phyloP scores from a whole-genome alignment of 2,329 filamentous ascomycete species.

The Talaromyces sp. region DNA sequence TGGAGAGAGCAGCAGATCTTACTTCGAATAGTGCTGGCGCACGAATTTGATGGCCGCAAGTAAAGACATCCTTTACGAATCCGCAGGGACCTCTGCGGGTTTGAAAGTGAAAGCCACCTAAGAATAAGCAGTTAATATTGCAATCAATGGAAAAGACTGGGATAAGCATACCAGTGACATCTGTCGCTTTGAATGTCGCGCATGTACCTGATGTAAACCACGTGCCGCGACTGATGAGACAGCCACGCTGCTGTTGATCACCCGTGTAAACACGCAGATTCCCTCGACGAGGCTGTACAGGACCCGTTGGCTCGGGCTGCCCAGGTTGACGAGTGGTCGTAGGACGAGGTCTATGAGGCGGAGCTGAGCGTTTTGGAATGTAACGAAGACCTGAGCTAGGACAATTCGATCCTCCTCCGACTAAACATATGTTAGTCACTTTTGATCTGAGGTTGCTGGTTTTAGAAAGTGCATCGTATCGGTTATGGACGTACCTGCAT shows the following conservation, averaged over 20 bases:
- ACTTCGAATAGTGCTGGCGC: constrained; percentile 30
- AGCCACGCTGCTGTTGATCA: constrained; percentile 46
- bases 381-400: constrained; percentile 60
- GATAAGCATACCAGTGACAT: constrained; percentile 25
- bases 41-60: constrained; percentile 43
- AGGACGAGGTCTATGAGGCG: constrained; percentile 24
- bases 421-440: constrained; percentile 20
- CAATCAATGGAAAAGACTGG: background rate
- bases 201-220: constrained; percentile 66
- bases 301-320: constrained; percentile 28
- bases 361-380: constrained; percentile 48
- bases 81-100: constrained; percentile 58
- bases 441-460: background rate
- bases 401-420: constrained; percentile 59
- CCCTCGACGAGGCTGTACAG: constrained; percentile 54
- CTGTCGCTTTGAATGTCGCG: constrained; percentile 49
- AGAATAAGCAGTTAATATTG: background rate
- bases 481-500: constrained; percentile 27
- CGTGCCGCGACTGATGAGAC: constrained; percentile 60
- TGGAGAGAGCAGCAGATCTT: background rate
- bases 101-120: constrained; percentile 48
- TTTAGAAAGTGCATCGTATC: background rate
- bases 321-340: constrained; percentile 32
- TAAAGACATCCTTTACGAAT: constrained; percentile 50
- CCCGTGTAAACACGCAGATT: constrained; percentile 50